Conservation (phyloP, 2,329 filamentous ascomycete species). For the Xylariaceae sp. region DNA sequence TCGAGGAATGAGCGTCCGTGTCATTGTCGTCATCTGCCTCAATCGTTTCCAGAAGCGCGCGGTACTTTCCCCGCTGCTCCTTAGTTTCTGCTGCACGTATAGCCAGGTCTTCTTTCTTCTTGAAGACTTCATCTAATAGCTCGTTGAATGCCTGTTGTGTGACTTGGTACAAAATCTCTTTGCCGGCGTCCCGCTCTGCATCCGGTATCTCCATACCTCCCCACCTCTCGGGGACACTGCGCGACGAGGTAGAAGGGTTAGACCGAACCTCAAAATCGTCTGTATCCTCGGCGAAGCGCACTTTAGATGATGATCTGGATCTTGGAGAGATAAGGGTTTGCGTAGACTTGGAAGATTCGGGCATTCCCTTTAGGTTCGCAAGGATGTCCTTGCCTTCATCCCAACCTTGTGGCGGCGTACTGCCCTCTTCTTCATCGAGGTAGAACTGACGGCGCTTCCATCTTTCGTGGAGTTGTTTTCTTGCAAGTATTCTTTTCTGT, state of each 20-base stretch:
- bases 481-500: constrained; percentile 38
- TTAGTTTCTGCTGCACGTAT: constrained; percentile 63
- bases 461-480: constrained; percentile 59
- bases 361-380: constrained; percentile 30
- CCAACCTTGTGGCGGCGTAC: constrained; percentile 60
- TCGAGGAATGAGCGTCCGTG: constrained; percentile 6
- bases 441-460: constrained; percentile 79
- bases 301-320: constrained; percentile 74
- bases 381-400: constrained; percentile 56
- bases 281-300: constrained; percentile 69
- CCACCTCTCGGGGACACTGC: constrained; percentile 69
- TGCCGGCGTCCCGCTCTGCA: constrained; percentile 76
- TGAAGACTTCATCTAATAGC: constrained; percentile 82
- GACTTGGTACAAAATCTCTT: constrained; percentile 85
- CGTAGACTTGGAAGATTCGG: constrained; percentile 41
- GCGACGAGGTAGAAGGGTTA: constrained; percentile 68
- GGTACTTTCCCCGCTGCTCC: constrained; percentile 54
- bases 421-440: constrained; percentile 79
- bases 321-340: constrained; percentile 41
- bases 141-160: constrained; percentile 93
- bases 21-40: constrained; percentile 30
- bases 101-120: constrained; percentile 71
- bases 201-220: constrained; percentile 75
- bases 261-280: constrained; percentile 68
- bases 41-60: constrained; percentile 42